phyloP scores from a whole-genome alignment of 345 rosid species.

The Physaria fendleri region DNA sequence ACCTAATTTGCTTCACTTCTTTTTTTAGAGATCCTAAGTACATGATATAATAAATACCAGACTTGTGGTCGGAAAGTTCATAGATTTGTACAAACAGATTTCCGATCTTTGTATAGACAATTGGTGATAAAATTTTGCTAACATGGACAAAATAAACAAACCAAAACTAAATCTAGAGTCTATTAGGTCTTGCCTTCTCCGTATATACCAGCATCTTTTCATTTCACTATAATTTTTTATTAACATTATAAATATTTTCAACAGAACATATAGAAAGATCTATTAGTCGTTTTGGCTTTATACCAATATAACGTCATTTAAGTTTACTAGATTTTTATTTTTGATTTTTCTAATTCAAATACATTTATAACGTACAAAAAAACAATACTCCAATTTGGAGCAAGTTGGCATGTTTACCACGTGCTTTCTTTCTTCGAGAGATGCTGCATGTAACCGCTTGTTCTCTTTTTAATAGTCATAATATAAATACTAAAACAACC shows the following conservation, averaged over 20 bases:
- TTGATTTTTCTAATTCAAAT: no score
- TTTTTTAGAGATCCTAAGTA: background rate
- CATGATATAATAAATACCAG: background rate
- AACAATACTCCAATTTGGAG: no score
- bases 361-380: no score
- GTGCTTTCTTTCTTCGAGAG: no score
- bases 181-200: background rate
- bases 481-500: background rate
- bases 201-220: background rate
- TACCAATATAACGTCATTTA: no score
- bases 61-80: background rate
- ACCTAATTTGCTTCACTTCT: background rate
- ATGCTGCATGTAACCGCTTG: background rate
- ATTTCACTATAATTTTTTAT: no score
- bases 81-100: background rate
- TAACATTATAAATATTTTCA: no score
- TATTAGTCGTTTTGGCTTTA: no score
- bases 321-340: no score
- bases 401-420: no score
- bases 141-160: background rate
- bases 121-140: background rate
- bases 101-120: background rate
- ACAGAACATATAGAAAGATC: no score
- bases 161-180: background rate
- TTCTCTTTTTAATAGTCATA: background rate